Percentiles rank a stretch among this genome's conserved stretches.
Conservation (phyloP, 2,329 filamentous ascomycete species). For the Aspergillus sp. region DNA sequence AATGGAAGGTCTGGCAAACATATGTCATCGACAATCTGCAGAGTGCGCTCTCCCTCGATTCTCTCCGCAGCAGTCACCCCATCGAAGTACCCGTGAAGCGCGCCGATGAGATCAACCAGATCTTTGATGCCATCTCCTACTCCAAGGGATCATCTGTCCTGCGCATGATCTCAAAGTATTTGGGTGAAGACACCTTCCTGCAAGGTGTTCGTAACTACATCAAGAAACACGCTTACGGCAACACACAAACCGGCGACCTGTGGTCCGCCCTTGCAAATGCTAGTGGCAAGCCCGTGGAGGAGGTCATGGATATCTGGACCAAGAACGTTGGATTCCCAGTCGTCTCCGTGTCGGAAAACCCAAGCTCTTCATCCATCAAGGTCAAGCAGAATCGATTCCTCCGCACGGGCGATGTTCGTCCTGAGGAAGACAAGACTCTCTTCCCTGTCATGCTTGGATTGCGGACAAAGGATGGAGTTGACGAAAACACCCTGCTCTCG, state of each 20-base stretch:
- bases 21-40: constrained; percentile 94
- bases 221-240: constrained; percentile 95
- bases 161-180: constrained; percentile 94
- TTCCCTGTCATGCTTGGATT: constrained; percentile 89
- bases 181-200: constrained; percentile 90
- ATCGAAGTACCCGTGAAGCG: constrained; percentile 96
- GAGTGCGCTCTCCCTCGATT: constrained; percentile 82
- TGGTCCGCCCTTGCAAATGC: constrained; percentile 86
- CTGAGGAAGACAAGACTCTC: constrained; percentile 83
- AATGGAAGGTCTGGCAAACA: constrained; percentile 97
- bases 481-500: constrained; percentile 71
- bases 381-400: constrained; percentile 96
- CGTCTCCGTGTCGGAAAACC: constrained; percentile 77
- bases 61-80: constrained; percentile 88
- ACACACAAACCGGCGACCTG: constrained; percentile 86
- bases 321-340: constrained; percentile 95
- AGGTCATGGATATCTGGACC: constrained; percentile 95
- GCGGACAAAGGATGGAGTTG: constrained; percentile 77
- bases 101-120: constrained; percentile 95
- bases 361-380: constrained; percentile 69
- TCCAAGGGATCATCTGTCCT: constrained; percentile 94
- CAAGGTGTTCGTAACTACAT: constrained; percentile 88
- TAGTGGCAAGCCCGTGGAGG: constrained; percentile 85
- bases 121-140: constrained; percentile 97
- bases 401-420: constrained; percentile 86